Conservation (phyloP, 2,329 filamentous ascomycete genomes). For the Phyllachora maydis region DNA sequence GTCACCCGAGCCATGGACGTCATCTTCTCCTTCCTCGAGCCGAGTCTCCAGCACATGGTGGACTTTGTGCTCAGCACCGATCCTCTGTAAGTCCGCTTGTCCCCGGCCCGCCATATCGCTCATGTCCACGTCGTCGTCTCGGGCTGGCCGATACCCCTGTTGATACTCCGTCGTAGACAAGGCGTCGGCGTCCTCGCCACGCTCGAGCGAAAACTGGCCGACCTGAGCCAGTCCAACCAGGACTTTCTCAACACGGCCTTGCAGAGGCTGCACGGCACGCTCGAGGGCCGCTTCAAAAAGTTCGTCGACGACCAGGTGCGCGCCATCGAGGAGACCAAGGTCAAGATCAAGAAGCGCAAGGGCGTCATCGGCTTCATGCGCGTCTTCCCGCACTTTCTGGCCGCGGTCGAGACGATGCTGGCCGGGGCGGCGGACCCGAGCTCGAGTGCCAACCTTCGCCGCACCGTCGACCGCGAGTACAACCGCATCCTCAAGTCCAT, state of each 20-base stretch:
- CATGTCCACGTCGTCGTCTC: too few species aligned
- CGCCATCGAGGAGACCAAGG: slow-evolving; percentile 93
- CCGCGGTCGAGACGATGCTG: slow-evolving; percentile 70
- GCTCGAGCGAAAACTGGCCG: slow-evolving; percentile 58
- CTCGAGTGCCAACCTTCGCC: slow-evolving; percentile 40
- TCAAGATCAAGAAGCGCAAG: slow-evolving; percentile 97
- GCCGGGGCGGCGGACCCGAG: slow-evolving; percentile 31
- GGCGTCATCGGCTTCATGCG: slow-evolving; percentile 91
- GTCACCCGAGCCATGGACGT: slow-evolving; percentile 80
- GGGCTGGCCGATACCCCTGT: not conserved
- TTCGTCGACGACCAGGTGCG: slow-evolving; percentile 92
- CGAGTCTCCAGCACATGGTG: slow-evolving; percentile 58
- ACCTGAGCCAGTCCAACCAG: slow-evolving; percentile 78
- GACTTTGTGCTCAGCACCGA: slow-evolving; percentile 70
- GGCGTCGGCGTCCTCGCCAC: slow-evolving; percentile 70
- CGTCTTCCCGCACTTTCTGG: slow-evolving; percentile 74
- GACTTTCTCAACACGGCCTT: slow-evolving; percentile 66
- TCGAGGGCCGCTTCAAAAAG: slow-evolving; percentile 60
- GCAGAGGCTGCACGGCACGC: slow-evolving; percentile 55
- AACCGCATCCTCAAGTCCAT: slow-evolving; percentile 78
- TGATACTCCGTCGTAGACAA: slow-evolving; percentile 47
- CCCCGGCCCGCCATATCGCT: too few species aligned
- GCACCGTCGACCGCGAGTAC: slow-evolving; percentile 73
- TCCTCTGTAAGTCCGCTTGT: slow-evolving; percentile 57
- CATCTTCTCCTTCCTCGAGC: slow-evolving; percentile 64